A percentile compares a stretch with the other conserved stretches of the same genome.
Evolutionary conservation across 164 flowering plant genomes (phyloP).

Genomic region (Piper longum): DNA sequence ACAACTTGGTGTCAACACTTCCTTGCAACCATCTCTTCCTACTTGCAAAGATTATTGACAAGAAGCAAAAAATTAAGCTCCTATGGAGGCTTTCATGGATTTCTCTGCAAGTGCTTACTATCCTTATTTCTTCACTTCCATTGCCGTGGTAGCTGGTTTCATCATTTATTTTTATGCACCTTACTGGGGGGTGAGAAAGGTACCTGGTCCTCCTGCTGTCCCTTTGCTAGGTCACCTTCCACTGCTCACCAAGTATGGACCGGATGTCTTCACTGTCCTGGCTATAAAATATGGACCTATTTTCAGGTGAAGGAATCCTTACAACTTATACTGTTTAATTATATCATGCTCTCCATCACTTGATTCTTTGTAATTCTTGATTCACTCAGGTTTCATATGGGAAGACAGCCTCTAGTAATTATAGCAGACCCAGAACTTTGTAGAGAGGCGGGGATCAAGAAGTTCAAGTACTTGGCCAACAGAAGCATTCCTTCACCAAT

Average conservation of each 20-base stretch:
- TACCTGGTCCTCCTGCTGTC: slow-evolving; percentile 73
- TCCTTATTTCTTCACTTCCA: slow-evolving; percentile 19
- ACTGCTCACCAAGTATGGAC: slow-evolving; percentile 76
- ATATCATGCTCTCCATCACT: too few species aligned
- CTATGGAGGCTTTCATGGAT: slow-evolving; percentile 1
- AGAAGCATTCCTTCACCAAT: slow-evolving; percentile 95
- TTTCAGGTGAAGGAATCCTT: slow-evolving; percentile 38
- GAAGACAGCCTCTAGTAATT: slow-evolving; percentile 85
- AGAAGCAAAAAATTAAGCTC: background rate
- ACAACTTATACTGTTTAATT: background rate
- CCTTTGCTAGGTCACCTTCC: slow-evolving; percentile 87
- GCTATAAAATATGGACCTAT: slow-evolving; percentile 78
- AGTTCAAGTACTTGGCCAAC: slow-evolving; percentile 72
- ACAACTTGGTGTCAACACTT: too few species aligned
- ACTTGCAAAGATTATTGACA: too few species aligned
- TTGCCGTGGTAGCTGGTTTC: slow-evolving; percentile 23
- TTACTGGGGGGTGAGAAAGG: slow-evolving; percentile 68
- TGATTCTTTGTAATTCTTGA: background rate
- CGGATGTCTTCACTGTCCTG: slow-evolving; percentile 65
- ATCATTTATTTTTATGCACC: slow-evolving; percentile 58
- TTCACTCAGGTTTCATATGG: slow-evolving; percentile 75
- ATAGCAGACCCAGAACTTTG: slow-evolving; percentile 85
- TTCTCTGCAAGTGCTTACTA: slow-evolving; percentile 1
- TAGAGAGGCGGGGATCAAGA: slow-evolving; percentile 80
- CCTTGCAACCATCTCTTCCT: too few species aligned